Percentiles rank a stretch among this genome's conserved stretches.
These are phyloP conservation scores for Calocera cornea DNA, from an alignment of 768 basidiomycete genomes.

Conservation along the genomic window DNA sequence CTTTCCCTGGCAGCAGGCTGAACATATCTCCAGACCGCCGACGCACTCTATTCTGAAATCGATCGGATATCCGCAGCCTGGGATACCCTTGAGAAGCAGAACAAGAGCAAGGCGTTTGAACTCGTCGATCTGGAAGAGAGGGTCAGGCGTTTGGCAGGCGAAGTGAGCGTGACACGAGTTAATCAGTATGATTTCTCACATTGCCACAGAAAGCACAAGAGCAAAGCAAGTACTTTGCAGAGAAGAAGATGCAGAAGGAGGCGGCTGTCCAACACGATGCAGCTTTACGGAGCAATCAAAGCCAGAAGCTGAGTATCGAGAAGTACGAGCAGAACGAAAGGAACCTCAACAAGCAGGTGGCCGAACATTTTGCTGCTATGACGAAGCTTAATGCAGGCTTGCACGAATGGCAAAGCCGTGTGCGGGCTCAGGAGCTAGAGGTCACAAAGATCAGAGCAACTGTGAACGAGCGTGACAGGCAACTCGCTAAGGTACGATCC, in stretches of 20 bases:
- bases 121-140: conserved; percentile 62
- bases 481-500: neutral
- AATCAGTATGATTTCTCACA: neutral
- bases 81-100: conserved; percentile 68
- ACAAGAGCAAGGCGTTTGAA: conserved; percentile 75
- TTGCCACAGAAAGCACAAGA: conserved; percentile 73
- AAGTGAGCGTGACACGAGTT: conserved; percentile 37
- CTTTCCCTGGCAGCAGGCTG: neutral
- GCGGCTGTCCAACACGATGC: conserved; percentile 62
- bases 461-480: neutral
- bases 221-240: conserved; percentile 86
- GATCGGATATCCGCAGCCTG: conserved; percentile 77
- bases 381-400: conserved; percentile 23
- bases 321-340: conserved; percentile 51
- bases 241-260: conserved; percentile 80
- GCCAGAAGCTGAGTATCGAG: conserved; percentile 52
- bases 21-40: conserved; percentile 40
- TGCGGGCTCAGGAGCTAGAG: neutral
- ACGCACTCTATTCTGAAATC: conserved; percentile 67
- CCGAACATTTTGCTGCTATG: conserved; percentile 36
- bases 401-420: conserved; percentile 16
- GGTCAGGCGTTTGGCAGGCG: conserved; percentile 46
- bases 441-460: neutral
- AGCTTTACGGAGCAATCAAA: conserved; percentile 41
- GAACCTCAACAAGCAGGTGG: conserved; percentile 41